Evolutionary conservation across 2,329 filamentous ascomycete species (phyloP), one percentile per base, ranked within the genome.

Genomic region (Curvularia verruculosa): DNA sequence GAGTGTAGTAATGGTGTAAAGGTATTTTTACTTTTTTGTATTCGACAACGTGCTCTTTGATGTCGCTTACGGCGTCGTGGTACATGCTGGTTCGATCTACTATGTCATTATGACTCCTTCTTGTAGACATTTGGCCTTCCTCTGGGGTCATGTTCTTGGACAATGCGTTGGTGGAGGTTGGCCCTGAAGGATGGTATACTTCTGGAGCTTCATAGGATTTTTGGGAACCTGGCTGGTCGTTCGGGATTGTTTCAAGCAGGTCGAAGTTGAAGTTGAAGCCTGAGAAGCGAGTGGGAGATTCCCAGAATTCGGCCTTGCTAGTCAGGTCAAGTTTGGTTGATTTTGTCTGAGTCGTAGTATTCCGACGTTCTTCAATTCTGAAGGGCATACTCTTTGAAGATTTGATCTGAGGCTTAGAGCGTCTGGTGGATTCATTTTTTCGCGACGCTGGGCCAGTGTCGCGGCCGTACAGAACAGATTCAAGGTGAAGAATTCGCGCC

Each of bases 201-300:
- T 67, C 59, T 15, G 69, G 68, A 18, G 64, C 8, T 58, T 15
- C 43, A 5, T 19, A 3, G 15, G 10, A 1, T 1, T 18, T 15
- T 10, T 44, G 41, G 56, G 53, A 3, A 59, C 54, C 23, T 24
- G 23, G 18, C 23, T 44, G 15, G 54, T 45, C 21, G 43, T 18
- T 36, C 5, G 54, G 51, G 15, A 45, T 49, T 9, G 59, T 56
- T 5, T 60, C 46, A 6, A 60, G 56, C 1, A 50, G 49, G 28
- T 66, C 63, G 36, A 67, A 69, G 34, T 67, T 60, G 60, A 71
- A 74, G 9, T 69, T 61, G 36, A 72, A 65, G 19, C 68, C 70
- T 1, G 70, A 72, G 21, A 71, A 66, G 26, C 61, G 63, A 40
- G 52, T 55, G 1, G 70, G 66, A 3, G 69, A 69, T 5, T 61